A percentile compares a stretch with the other conserved stretches of the same genome.
Evolutionary conservation across 805 yeast species (phyloP).

Genomic region (Saccharomycopsis fibuligera): DNA sequence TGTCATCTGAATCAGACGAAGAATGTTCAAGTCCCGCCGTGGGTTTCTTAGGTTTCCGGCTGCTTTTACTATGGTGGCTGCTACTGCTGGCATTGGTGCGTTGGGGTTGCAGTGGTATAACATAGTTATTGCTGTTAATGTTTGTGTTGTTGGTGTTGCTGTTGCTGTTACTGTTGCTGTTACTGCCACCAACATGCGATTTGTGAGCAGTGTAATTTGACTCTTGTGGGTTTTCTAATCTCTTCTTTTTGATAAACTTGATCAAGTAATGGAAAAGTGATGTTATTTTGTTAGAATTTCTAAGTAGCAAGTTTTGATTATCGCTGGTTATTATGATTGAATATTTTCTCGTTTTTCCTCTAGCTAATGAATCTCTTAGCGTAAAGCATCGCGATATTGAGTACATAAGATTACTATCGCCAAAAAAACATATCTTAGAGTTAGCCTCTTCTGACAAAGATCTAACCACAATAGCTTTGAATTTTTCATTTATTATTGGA

Average conservation of each 20-base stretch:
- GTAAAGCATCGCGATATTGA: conserved; percentile 17
- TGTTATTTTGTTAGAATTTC: conserved; percentile 9
- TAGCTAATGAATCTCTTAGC: conserved; percentile 12
- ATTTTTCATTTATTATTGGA: conserved; percentile 5
- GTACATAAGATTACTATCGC: conserved; percentile 17
- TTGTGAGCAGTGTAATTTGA: neutral
- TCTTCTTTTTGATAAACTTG: conserved; percentile 10
- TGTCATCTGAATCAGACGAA: neutral
- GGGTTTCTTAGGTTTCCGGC: no score
- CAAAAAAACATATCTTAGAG: conserved; percentile 18
- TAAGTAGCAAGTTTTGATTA: conserved; percentile 13
- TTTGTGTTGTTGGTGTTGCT: conserved; percentile 3
- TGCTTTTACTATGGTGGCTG: neutral
- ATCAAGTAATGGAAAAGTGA: conserved; percentile 16
- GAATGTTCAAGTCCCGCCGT: no score
- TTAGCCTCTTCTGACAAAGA: conserved; percentile 19
- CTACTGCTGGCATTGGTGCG: neutral
- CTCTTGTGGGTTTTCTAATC: neutral
- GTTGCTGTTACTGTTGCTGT: neutral
- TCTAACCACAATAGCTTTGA: conserved; percentile 13
- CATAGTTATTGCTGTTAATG: no score
- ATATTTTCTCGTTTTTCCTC: conserved; percentile 18
- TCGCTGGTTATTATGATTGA: conserved; percentile 18
- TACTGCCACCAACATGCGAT: no score
- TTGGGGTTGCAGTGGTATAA: no score